A percentile compares a stretch with the other conserved stretches of the same genome.
These are phyloP conservation scores for Trametes hirsuta DNA, from an alignment of 1,284 basidiomycete genomes.

Conservation along the genomic window DNA sequence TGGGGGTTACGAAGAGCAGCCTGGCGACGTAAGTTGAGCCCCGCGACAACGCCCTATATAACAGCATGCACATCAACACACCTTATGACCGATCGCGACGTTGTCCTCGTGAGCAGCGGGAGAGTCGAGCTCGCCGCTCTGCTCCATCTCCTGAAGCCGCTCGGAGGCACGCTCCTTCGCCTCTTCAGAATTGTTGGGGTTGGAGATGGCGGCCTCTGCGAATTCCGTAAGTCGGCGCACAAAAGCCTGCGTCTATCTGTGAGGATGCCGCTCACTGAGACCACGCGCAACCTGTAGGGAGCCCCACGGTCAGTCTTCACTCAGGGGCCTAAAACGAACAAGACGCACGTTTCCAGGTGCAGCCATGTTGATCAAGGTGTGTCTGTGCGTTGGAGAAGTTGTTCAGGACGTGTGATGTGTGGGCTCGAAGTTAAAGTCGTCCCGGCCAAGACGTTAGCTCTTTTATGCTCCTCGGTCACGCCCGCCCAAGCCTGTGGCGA, in stretches of 20 bases:
- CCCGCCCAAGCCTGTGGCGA: neutral
- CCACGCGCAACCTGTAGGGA: constrained; percentile 28
- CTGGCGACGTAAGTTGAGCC: constrained; percentile 1
- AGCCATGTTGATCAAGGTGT: constrained; percentile 1
- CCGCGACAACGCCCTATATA: neutral
- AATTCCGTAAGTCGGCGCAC: neutral
- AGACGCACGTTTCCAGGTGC: constrained; percentile 21
- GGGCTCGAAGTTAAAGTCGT: neutral
- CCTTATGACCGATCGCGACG: constrained; percentile 30
- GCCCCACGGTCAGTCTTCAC: neutral
- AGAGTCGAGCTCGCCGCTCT: constrained; percentile 17
- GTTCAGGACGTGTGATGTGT: neutral
- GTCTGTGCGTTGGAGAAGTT: neutral
- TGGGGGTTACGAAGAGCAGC: constrained; percentile 39
- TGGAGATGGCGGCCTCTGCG: constrained; percentile 41
- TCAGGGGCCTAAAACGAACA: neutral
- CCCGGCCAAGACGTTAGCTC: neutral
- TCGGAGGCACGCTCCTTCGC: constrained; percentile 49
- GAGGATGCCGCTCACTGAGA: constrained; percentile 14
- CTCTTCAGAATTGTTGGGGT: constrained; percentile 50
- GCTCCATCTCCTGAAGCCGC: constrained; percentile 38
- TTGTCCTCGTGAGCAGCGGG: constrained; percentile 21
- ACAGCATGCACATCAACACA: neutral
- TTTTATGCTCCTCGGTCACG: neutral
- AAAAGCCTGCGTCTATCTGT: neutral